Evolutionary conservation across 2,329 filamentous ascomycete species (phyloP).

Genomic region (Orbilia quercus): DNA sequence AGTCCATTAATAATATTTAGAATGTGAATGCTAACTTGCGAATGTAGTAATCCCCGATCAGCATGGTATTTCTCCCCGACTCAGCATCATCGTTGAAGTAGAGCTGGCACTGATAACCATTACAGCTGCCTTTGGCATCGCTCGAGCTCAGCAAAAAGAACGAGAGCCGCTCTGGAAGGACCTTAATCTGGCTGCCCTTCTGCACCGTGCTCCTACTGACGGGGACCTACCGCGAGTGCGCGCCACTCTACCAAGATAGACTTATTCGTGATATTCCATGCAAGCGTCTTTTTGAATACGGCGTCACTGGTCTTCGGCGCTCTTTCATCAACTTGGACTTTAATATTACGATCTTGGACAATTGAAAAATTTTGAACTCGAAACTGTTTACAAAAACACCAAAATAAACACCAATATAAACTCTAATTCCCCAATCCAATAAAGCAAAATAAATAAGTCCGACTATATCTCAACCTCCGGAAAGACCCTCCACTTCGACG

Average conservation of each 20-base stretch:
- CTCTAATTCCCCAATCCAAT: too few species aligned
- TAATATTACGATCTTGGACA: not conserved
- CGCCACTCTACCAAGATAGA: conserved; percentile 35
- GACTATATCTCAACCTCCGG: conserved; percentile 36
- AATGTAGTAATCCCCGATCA: conserved; percentile 79
- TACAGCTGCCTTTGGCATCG: conserved; percentile 81
- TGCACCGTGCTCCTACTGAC: conserved; percentile 63
- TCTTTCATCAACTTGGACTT: not conserved
- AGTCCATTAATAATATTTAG: not conserved
- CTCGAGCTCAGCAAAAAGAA: conserved; percentile 78
- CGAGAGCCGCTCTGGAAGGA: conserved; percentile 83
- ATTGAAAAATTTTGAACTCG: too few species aligned
- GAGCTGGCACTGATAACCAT: conserved; percentile 2
- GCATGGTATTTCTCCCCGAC: conserved; percentile 65
- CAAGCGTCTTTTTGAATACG: not conserved
- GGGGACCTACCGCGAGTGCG: conserved; percentile 30
- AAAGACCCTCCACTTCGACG: conserved; percentile 15
- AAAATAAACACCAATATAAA: not conserved
- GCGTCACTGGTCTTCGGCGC: too few species aligned
- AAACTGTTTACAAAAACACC: too few species aligned
- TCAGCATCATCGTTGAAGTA: not conserved
- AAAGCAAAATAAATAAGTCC: too few species aligned
- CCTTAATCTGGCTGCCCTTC: conserved; percentile 76
- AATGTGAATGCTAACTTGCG: conserved; percentile 12
- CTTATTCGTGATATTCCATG: not conserved